Evolutionary conservation across 2,329 filamentous ascomycete species (phyloP), one percentile per base, ranked within the genome.

Genomic region (Xenoacremonium recifei): DNA sequence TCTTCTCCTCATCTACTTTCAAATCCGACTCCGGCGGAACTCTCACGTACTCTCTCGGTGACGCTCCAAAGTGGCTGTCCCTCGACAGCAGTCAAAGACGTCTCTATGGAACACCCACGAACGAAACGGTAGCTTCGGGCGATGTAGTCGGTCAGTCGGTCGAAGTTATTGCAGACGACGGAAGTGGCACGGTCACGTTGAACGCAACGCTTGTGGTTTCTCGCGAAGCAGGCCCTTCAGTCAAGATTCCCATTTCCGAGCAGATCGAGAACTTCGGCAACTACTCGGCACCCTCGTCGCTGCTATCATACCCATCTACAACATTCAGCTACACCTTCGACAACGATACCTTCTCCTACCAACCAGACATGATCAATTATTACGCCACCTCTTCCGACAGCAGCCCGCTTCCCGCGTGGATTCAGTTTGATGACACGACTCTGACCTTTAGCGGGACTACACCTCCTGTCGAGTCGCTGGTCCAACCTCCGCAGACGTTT

Each of bases 381-480:
- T 92, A 93, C 59, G 87, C 88, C 7, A 82, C 85, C 3, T 85
- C 87, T 4, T 74, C 73, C 5, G 79, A 92, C 57, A 87, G 87
- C 57, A 87, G 86, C n/a, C 89, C 90, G 25, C 69, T 96, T 25
- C 90, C 90, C 16, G 84, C 89, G 1, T 96, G 90, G 90, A 70
- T 95, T 33, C 69, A 69, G n/a, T 96, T 96, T 57, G 78, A 93
- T 52, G 60, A 76, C 1, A 60, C 60, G 2, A 72, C 65, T 1
- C 67, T 95, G 29, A 75, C 73, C 1, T 95, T 95, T 54, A 79
- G 77, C 1, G 90, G 90, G 18, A 78, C 67, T 23, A 85, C 85
- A 2, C 89, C 89, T 1, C 68, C 81, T 1, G 71, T 82, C 35
- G 76, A 79, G 44, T 80, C 79, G 20, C 70, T 85, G 9, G 66